Base-by-base conservation (phyloP, 2,329 filamentous ascomycete species). In the Colletotrichum spaethianum region DNA sequence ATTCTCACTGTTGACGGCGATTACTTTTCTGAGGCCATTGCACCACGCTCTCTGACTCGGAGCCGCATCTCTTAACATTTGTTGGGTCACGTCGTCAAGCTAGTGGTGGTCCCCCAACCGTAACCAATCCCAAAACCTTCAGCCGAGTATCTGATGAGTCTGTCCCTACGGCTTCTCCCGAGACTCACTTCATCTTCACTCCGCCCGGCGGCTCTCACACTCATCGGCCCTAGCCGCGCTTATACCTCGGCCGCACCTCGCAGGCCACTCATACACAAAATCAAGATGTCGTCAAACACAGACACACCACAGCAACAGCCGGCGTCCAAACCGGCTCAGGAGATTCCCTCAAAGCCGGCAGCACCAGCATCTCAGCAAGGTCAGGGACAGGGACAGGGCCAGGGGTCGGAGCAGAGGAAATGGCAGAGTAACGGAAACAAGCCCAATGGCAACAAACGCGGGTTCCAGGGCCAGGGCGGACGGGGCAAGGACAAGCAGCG, bases 401-500 rank as follows among this genome's bases (percentile, higher is more conserved):
- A 63, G 48, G 36, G 26, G 36, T 42, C 36, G 33, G 61, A 33
- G 23, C 48, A 33, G 36, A 63, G 55, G 50, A 60, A 63, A 59
- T 63, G 60, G 70, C 70, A 72, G 31, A 72, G 40, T 44, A 61
- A 62, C 33, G 50, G 57, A 6, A 59, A 46, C 46, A 73, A 62
- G 26, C 60, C 59, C 44, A 74, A 69, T 26, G 75, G 70, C 33
- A 69, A 75, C 38, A 69, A 75, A 59, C 59, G 74, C n/a, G 70
- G 66, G 23, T 70, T 73, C 57, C 73, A 73, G 74, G 65, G 59
- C 8, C 65, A 72, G 12, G 66, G 66, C 6, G 70, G 68, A 1
- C 63, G 67, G 40, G 74, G 75, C n/a, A 75, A 76, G 62, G 68
- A 63, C 76, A 82, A 84, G 74, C 79, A 83, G 63, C 88, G 88